Base-by-base conservation (phyloP, 208 protist genomes). In the Herpetomonas tarakana region DNA sequence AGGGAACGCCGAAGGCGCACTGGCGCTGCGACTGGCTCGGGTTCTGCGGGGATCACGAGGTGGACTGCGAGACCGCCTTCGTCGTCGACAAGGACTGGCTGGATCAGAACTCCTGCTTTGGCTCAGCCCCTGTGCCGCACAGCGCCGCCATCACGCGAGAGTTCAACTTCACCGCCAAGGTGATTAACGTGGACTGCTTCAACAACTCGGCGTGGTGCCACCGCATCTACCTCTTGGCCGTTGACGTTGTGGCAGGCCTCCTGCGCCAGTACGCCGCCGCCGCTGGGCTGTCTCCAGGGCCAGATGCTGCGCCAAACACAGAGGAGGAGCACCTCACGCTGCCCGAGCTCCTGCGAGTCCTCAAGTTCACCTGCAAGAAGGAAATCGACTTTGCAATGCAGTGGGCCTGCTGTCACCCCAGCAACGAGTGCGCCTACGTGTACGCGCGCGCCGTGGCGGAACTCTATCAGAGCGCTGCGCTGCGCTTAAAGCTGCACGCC, bases 141-240 rank as follows among this genome's bases (percentile, higher is more conserved):
- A 9, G 24, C 19, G 22, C 28, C 52, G 54, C 75, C 1, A 52
- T 91, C 51, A 62, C 66, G 1, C 54, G 65, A 3, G 87, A 94
- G 57, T 47, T 94, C 0, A 14, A 59, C 50, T 81, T 88, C 59
- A 88, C 79, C 0, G 71, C 78, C 0, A 31, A 25, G 29, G 58
- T 88, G 1, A 83, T 94, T 24, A 27, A 44, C 21, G n/a, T 61
- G 6, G 87, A 94, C 64, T 72, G 65, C 47, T 71, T 73, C 27
- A 94, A 94, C 65, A 94, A 94, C 68, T 91, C 83, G 3, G 87
- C 79, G 19, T 94, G 87, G 87, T 90, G 83, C 58, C 87, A 94
- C 52, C 78, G 87, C 24, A 80, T 81, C 19, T 54, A 62, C 24
- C 46, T 91, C 18, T 76, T 91, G 50, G 44, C 65, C 6, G 57